Evolutionary conservation across 805 yeast genomes (phyloP), one percentile per base, ranked within the genome.

Genomic region (Candida yuanshanica): DNA sequence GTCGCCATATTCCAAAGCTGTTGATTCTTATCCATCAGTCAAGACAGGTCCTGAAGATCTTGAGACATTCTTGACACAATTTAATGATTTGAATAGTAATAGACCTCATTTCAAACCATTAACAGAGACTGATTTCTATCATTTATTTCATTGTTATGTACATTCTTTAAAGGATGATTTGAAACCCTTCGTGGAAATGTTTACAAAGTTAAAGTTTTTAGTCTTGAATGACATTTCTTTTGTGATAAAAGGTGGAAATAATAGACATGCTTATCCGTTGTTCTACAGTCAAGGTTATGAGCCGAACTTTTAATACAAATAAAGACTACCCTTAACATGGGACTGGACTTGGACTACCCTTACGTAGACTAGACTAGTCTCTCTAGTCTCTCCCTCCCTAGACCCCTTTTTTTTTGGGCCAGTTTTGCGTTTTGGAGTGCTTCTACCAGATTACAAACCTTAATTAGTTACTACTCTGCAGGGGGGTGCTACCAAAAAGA

Each of bases 1-100:
- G 20, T 48, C 64, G 29, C 73, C 73, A 3, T 68, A 68, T 41
- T 66, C 72, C 1, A 68, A 67, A 41, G 71, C 72, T 1, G 64
- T 68, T 35, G 73, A 67, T 46, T 53, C 51, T 35, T 67, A 63
- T 45, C 73, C 73, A 20, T 58, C 68, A 33, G 72, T 68, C 4
- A 57, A 66, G 36, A 68, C 73, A 0, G 68, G 65, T 21, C 63
- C 68, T 13, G 68, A 65, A 59, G 60, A 57, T 42, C 43, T 66
- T 29, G 52, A 58, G 44, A 50, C 42, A 46, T 64, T 55, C 57
- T 51, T 41, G 36, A 38, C 24, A 35, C 48, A 48, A 49, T 65
- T 48, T 55, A 43, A 65, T 37, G 41, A 51, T 4, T 37, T 42
- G 23, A 50, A 55, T 33, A 24, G 36, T 17, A 46, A 42, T 12